Evolutionary conservation across 1,284 basidiomycete genomes (phyloP).

Genomic region (Cryptococcus sp.): DNA sequence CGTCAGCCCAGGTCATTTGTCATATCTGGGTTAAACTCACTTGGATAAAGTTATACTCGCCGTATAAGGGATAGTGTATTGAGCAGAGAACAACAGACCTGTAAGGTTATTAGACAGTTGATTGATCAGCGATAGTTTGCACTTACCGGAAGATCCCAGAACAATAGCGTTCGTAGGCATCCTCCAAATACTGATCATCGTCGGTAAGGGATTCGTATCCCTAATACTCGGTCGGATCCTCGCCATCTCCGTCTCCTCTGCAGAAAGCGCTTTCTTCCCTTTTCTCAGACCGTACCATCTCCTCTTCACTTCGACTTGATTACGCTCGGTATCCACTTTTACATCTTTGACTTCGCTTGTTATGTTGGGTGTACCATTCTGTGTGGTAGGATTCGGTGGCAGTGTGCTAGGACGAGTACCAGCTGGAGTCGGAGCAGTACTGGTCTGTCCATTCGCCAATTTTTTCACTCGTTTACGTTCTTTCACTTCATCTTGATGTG

Average conservation of each 20-base stretch:
- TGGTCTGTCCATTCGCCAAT: slow-evolving; percentile 19
- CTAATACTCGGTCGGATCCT: slow-evolving; percentile 58
- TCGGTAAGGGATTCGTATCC: slow-evolving; percentile 69
- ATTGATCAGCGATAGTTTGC: neutral
- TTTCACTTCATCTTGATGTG: slow-evolving; percentile 20
- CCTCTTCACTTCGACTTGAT: slow-evolving; percentile 12
- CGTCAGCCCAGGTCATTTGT: neutral
- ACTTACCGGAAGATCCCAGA: slow-evolving; percentile 63
- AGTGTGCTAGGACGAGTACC: slow-evolving; percentile 12
- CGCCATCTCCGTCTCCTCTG: slow-evolving; percentile 21
- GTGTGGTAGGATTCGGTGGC: neutral
- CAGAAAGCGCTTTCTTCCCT: slow-evolving; percentile 7
- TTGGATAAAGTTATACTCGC: slow-evolving; percentile 57
- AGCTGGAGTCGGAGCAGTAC: slow-evolving; percentile 27
- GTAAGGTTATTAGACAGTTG: neutral
- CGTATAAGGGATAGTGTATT: slow-evolving; percentile 64
- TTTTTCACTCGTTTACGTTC: slow-evolving; percentile 29
- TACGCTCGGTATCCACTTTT: slow-evolving; percentile 7
- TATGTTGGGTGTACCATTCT: neutral
- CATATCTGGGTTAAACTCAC: slow-evolving; percentile 7
- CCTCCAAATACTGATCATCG: slow-evolving; percentile 57
- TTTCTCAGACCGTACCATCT: slow-evolving; percentile 3
- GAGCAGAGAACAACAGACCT: slow-evolving; percentile 67
- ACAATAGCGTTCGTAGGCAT: slow-evolving; percentile 64
- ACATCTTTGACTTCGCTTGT: slow-evolving; percentile 4